Base-by-base conservation (phyloP, 129 eudicot species). In the Logfia minima region DNA sequence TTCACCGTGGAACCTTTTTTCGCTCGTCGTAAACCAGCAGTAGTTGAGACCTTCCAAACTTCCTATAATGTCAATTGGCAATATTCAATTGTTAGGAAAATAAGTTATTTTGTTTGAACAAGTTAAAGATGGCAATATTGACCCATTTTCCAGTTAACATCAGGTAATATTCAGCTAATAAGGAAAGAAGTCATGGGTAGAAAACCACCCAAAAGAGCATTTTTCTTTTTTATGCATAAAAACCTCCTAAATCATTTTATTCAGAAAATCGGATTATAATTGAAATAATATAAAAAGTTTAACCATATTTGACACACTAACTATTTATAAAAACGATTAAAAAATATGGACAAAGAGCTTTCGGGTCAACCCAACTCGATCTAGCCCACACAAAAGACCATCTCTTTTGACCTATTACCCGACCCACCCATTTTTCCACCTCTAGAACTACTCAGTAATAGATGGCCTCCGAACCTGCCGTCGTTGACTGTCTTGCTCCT, bases 401-500 rank as follows among this genome's bases (percentile, higher is more conserved):
- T 37, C 2, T 37, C 45, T 37, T 37, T 60, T 22, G 65, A 60
- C 14, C 11, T 19, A 22, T n/a, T 60, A 60, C 66, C 66, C 32
- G 19, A 52, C 66, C 68, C 53, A 43, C 35, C 53, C 64, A 24
- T 72, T 51, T 53, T 53, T 64, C 51, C 65, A 71, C 17, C 7
- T 51, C 41, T 8, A 70, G 41, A 28, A 29, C n/a, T 71, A 74
- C 31, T 56, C 62, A 7, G 22, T 21, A 66, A 37, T 3, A 11
- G 76, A 32, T 60, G 68, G 58, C 66, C 66, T 78, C 53, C 82
- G 1, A 64, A 91, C 99, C 96, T 94, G 99, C 37, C 96, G 88
- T 80, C 99, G 79, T 79, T 91, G 99, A 79, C 97, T 91, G 78
- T 94, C 99, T 85, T 94, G 97, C 77, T 94, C 99, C 80, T 94